Conservation (phyloP, 306 rosid species). For the Parietaria judaica region DNA sequence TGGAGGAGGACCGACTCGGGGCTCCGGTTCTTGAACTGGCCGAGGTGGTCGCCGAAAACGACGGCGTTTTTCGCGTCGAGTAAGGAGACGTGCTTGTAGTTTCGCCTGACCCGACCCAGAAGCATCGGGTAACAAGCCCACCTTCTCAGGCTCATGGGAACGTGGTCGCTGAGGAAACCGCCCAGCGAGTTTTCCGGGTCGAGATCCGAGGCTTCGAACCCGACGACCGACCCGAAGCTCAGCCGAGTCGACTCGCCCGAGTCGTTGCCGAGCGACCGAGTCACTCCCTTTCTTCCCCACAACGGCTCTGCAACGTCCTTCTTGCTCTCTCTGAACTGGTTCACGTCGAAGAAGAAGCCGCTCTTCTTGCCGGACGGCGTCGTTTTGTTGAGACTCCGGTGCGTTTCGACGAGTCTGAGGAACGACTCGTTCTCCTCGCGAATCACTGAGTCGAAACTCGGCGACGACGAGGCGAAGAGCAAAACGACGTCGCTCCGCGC, state of each 20-base stretch:
- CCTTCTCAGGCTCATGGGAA: constrained; percentile 52
- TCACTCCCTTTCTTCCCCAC: constrained; percentile 44
- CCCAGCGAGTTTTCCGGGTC: constrained; percentile 87
- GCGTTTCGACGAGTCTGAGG: constrained; percentile 26
- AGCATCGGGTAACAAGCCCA: constrained; percentile 95
- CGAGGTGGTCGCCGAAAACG: constrained; percentile 48
- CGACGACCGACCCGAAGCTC: constrained; percentile 72
- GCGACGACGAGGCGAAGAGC: constrained; percentile 35
- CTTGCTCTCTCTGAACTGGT: constrained; percentile 25
- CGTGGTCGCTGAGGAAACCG: constrained; percentile 49
- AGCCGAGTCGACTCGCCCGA: constrained; percentile 24
- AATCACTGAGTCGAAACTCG: constrained; percentile 31
- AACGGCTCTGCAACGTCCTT: constrained; percentile 36
- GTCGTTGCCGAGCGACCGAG: neutral
- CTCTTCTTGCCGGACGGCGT: neutral
- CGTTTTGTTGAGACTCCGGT: constrained; percentile 23
- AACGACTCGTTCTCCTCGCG: constrained; percentile 50
- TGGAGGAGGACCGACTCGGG: constrained; percentile 48
- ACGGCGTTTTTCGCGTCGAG: constrained; percentile 40
- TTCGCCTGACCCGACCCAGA: constrained; percentile 63
- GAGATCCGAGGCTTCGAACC: constrained; percentile 66
- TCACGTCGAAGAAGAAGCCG: constrained; percentile 31
- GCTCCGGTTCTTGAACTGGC: constrained; percentile 38
- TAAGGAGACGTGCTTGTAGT: constrained; percentile 61
- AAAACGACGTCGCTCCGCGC: constrained; percentile 58